Evolutionary conservation across 2,329 filamentous ascomycete genomes (phyloP).

Genomic region (Sphaceloma murrayae): DNA sequence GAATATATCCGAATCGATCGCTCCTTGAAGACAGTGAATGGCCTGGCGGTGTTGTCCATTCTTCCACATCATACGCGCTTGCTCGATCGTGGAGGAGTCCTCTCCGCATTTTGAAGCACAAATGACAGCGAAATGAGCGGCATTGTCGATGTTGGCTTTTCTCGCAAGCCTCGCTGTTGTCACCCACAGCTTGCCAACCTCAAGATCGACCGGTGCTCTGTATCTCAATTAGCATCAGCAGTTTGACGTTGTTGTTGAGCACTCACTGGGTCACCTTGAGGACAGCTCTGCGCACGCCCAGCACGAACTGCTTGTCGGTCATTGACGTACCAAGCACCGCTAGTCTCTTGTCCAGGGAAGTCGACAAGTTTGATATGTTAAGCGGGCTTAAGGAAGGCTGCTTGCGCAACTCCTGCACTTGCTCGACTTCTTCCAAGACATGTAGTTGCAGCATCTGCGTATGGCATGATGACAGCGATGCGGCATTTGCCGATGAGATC

Average conservation of each 20-base stretch:
- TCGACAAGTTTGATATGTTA: background rate
- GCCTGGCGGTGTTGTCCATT: conserved; percentile 90
- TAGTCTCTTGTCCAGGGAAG: conserved; percentile 61
- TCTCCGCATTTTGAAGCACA: conserved; percentile 79
- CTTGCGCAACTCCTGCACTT: conserved; percentile 47
- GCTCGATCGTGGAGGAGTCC: conserved; percentile 82
- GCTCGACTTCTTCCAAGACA: conserved; percentile 76
- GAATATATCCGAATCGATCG: conserved; percentile 74
- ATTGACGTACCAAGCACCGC: conserved; percentile 81
- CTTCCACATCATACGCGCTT: conserved; percentile 85
- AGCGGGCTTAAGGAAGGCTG: conserved; percentile 13
- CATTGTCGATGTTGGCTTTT: conserved; percentile 72
- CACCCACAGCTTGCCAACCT: conserved; percentile 78
- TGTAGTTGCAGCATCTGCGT: conserved; percentile 79
- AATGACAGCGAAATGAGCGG: conserved; percentile 87
- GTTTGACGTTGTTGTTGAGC: no score
- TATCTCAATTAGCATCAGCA: no score
- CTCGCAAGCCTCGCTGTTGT: conserved; percentile 75
- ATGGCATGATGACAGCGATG: conserved; percentile 75
- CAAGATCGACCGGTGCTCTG: conserved; percentile 41
- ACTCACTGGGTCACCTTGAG: conserved; percentile 68
- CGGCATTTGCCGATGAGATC: conserved; percentile 66
- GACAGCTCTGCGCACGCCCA: conserved; percentile 74
- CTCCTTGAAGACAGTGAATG: conserved; percentile 79
- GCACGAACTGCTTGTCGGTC: conserved; percentile 84